phyloP scores from a whole-genome alignment of 768 basidiomycete species.

The Thelephora ganbajun region DNA sequence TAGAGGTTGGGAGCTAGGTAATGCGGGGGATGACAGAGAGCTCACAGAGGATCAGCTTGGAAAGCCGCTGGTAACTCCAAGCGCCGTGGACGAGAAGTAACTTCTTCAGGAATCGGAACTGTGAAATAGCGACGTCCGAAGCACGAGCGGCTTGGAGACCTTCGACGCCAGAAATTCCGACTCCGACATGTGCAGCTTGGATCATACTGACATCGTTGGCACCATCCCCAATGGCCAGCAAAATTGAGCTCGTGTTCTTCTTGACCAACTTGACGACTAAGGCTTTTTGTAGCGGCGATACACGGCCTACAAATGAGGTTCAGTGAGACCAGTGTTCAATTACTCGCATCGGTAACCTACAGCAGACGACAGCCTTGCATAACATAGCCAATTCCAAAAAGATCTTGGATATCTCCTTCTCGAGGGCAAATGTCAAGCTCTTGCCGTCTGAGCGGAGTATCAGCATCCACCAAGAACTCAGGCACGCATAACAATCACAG shows the following conservation, averaged over 20 bases:
- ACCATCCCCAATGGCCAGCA: conserved; percentile 96
- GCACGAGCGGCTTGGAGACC: conserved; percentile 97
- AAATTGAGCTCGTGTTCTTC: conserved; percentile 84
- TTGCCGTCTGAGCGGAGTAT: conserved; percentile 61
- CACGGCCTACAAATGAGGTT: conserved; percentile 49
- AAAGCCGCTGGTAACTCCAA: conserved; percentile 94
- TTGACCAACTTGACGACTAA: conserved; percentile 98
- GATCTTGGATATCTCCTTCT: conserved; percentile 79
- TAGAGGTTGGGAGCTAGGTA: conserved; percentile 5
- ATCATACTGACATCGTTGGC: conserved; percentile 99
- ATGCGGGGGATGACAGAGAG: conserved; percentile 6
- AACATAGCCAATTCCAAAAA: conserved; percentile 94
- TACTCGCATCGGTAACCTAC: conserved; percentile 30
- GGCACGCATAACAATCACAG: conserved; percentile 9
- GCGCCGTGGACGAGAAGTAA: conserved; percentile 92
- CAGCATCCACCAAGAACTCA: background rate
- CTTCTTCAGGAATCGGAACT: conserved; percentile 93
- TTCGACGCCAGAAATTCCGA: conserved; percentile 97
- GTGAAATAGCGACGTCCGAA: conserved; percentile 94
- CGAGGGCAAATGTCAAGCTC: conserved; percentile 82
- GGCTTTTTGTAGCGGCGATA: conserved; percentile 95
- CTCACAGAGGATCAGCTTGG: conserved; percentile 91
- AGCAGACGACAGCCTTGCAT: conserved; percentile 98
- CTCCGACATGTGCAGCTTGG: conserved; percentile 94
- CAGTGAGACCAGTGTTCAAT: background rate